A percentile compares a stretch with the other conserved stretches of the same genome.
These are phyloP conservation scores for Cladosporium sp. DNA, from an alignment of 2,329 filamentous ascomycete species.

Conservation along the genomic window DNA sequence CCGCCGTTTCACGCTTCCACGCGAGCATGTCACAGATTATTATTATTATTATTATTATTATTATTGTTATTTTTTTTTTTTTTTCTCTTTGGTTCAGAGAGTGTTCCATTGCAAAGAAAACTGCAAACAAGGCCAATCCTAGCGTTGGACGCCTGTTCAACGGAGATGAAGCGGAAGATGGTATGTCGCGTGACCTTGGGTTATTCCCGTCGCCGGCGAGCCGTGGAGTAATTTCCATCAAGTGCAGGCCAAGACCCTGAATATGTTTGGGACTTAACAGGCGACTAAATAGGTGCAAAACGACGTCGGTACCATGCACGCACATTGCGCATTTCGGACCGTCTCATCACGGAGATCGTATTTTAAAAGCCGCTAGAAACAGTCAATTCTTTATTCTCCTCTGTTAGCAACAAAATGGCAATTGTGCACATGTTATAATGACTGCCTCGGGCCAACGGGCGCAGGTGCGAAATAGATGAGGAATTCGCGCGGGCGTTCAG, in stretches of 20 bases:
- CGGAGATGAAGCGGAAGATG: not conserved
- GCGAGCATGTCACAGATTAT: not conserved
- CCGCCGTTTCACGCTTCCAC: not conserved
- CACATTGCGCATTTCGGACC: not conserved
- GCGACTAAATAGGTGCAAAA: not conserved
- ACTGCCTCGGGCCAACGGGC: conserved; percentile 4
- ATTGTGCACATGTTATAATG: not conserved
- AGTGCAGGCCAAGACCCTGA: not conserved
- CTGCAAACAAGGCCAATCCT: not conserved
- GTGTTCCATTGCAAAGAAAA: not conserved
- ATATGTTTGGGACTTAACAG: not conserved
- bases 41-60: no score
- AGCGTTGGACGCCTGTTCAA: not conserved
- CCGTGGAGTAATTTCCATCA: not conserved
- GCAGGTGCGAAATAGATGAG: not conserved
- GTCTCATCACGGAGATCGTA: not conserved
- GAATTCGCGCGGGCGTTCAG: not conserved
- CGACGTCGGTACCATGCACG: not conserved
- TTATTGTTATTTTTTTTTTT: no score
- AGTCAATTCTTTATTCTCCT: no score
- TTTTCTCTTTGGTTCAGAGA: no score
- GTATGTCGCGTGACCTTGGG: not conserved
- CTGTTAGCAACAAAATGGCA: not conserved
- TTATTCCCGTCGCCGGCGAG: not conserved
- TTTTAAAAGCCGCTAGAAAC: not conserved